Conservation (phyloP, 1,284 basidiomycete species). For the Ganoderma resinaceum region DNA sequence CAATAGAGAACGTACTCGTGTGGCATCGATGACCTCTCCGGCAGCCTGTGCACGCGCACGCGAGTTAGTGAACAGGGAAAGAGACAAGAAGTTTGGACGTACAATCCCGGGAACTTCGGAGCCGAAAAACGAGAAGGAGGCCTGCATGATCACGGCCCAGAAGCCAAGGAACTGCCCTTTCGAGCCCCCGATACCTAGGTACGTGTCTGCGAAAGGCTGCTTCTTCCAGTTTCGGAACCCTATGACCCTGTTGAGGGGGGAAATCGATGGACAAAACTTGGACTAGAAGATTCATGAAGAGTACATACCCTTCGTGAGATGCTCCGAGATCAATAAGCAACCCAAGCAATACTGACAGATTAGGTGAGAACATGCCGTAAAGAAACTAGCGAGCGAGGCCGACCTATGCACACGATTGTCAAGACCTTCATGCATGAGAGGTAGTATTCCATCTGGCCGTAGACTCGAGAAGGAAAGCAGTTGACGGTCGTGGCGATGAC, state of each 20-base stretch:
- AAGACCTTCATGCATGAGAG: constrained; percentile 48
- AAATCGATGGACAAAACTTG: background rate
- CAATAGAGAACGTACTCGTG: constrained; percentile 27
- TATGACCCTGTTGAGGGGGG: constrained; percentile 19
- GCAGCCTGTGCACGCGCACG: constrained; percentile 37
- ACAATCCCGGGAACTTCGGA: constrained; percentile 43
- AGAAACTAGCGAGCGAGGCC: constrained; percentile 3
- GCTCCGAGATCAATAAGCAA: constrained; percentile 42
- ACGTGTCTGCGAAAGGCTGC: constrained; percentile 34
- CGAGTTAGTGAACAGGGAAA: background rate
- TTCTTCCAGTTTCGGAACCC: constrained; percentile 34
- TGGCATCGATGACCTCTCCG: constrained; percentile 42
- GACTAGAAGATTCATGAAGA: background rate
- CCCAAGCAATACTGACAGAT: constrained; percentile 37
- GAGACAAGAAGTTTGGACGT: constrained; percentile 11
- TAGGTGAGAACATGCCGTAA: background rate
- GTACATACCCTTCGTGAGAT: constrained; percentile 28
- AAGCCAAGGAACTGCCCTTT: constrained; percentile 55
- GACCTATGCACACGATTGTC: constrained; percentile 44
- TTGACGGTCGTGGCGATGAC: constrained; percentile 60
- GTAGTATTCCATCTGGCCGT: constrained; percentile 48
- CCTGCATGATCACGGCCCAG: constrained; percentile 52
- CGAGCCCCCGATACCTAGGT: constrained; percentile 39
- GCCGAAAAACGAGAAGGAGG: constrained; percentile 43
- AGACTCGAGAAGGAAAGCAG: constrained; percentile 38